A percentile compares a stretch with the other conserved stretches of the same genome.
phyloP scores from a whole-genome alignment of 108 stramenopile species.

The Fistulifera pelliculosa region DNA sequence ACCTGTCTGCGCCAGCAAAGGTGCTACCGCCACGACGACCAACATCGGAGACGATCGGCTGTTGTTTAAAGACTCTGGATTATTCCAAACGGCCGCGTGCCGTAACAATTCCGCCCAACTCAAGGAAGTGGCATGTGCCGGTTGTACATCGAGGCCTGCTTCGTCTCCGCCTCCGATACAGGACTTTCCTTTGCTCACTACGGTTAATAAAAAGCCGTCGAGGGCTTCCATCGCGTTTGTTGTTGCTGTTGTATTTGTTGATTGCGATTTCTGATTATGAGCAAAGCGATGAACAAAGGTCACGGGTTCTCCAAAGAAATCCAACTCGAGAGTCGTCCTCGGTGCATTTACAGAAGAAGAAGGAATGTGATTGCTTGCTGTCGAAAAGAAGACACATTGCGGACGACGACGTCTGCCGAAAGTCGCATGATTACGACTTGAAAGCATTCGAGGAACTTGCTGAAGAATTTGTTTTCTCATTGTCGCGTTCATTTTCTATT shows the following conservation, averaged over 20 bases:
- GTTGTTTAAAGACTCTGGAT: background rate
- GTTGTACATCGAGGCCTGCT: constrained; percentile 47
- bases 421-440: too few species aligned
- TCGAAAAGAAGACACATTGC: too few species aligned
- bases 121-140: constrained; percentile 58
- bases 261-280: background rate
- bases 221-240: constrained; percentile 41
- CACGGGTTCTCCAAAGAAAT: constrained; percentile 75
- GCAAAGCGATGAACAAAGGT: constrained; percentile 32
- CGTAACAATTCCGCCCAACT: constrained; percentile 57
- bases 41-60: constrained; percentile 58
- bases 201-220: constrained; percentile 53
- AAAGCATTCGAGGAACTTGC: too few species aligned
- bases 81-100: constrained; percentile 50
- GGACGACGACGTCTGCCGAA: too few species aligned
- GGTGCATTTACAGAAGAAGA: too few species aligned
- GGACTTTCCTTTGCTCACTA: constrained; percentile 60
- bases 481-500: too few species aligned
- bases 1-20: constrained; percentile 64
- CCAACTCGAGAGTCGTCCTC: constrained; percentile 18
- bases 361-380: too few species aligned
- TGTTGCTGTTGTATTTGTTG: background rate
- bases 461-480: too few species aligned
- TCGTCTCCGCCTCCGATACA: constrained; percentile 61
- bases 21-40: constrained; percentile 60